These are phyloP conservation scores for Nicotiana benthamiana DNA, from an alignment of 257 asterid genomes.

Conservation along the genomic window DNA sequence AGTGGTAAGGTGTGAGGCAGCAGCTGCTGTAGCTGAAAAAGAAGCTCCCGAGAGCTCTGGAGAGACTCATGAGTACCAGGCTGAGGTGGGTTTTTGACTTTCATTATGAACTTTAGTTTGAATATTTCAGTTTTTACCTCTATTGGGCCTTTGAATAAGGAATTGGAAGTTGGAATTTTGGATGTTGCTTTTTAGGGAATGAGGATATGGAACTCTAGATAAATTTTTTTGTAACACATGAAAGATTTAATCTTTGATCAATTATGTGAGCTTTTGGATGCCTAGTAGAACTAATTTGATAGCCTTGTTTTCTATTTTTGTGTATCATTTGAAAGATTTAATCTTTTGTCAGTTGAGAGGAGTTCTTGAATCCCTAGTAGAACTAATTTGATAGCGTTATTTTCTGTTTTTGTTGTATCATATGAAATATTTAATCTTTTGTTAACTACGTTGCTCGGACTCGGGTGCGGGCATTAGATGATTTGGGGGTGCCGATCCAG, in stretches of 20 bases:
- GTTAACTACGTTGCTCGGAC: too few relatives aligned
- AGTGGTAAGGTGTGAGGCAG: constrained; percentile 71
- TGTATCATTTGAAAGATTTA: neutral
- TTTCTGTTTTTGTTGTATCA: too few relatives aligned
- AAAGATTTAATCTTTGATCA: neutral
- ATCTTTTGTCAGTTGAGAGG: neutral
- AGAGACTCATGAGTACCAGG: constrained; percentile 74
- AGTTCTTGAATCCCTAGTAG: too few relatives aligned
- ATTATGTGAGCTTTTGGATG: neutral
- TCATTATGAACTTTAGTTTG: neutral
- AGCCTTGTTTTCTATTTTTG: neutral
- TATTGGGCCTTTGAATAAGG: neutral
- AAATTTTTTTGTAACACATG: neutral
- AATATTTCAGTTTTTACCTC: neutral
- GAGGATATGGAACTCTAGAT: neutral
- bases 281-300: neutral
- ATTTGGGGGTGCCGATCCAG: too few relatives aligned
- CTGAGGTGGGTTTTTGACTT: constrained; percentile 53
- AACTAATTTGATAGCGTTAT: too few relatives aligned
- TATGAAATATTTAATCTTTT: too few relatives aligned
- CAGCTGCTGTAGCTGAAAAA: constrained; percentile 74
- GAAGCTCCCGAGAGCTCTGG: constrained; percentile 61
- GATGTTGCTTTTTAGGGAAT: neutral
- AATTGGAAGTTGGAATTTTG: neutral
- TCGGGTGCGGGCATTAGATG: too few relatives aligned